phyloP scores from a whole-genome alignment of 2,329 filamentous ascomycete genomes.

The Zasmidium cellare region DNA sequence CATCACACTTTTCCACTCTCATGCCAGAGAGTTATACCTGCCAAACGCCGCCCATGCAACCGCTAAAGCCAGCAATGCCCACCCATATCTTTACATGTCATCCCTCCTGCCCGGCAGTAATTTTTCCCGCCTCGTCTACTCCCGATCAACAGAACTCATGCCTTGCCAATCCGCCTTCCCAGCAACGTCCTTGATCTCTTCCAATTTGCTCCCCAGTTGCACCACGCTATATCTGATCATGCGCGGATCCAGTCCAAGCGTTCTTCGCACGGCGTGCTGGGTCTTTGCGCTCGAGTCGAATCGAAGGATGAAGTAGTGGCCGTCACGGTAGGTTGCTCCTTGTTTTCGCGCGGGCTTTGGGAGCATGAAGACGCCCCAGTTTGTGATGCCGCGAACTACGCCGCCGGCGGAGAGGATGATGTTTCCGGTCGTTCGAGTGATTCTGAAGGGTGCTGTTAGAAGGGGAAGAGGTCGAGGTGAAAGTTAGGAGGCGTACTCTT shows the following conservation, averaged over 20 bases:
- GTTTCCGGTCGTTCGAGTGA: conserved; percentile 80
- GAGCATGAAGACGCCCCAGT: conserved; percentile 92
- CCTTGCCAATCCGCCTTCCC: conserved; percentile 53
- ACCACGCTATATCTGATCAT: conserved; percentile 87
- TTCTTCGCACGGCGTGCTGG: conserved; percentile 73
- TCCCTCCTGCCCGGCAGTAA: background rate
- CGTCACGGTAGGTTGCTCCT: conserved; percentile 78
- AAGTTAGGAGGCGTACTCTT: conserved; percentile 68
- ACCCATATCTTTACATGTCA: background rate
- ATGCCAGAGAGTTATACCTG: too few relatives aligned
- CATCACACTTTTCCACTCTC: too few relatives aligned
- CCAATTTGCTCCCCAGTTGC: conserved; percentile 71
- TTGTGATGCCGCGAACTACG: conserved; percentile 86
- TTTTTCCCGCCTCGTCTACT: conserved; percentile 1
- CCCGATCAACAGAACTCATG: background rate
- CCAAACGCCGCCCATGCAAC: too few relatives aligned
- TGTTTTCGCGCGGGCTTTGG: conserved; percentile 77
- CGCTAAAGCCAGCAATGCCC: background rate
- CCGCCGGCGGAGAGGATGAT: conserved; percentile 80
- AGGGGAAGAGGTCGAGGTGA: conserved; percentile 6
- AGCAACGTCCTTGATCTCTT: conserved; percentile 54
- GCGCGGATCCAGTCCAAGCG: conserved; percentile 80
- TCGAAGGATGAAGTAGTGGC: conserved; percentile 97
- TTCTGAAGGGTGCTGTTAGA: conserved; percentile 55
- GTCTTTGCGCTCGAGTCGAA: conserved; percentile 77